Percentiles rank a stretch among this genome's conserved stretches.
phyloP scores from a whole-genome alignment of 352 stramenopile species.

The Globisporangium rhizosaccharum region DNA sequence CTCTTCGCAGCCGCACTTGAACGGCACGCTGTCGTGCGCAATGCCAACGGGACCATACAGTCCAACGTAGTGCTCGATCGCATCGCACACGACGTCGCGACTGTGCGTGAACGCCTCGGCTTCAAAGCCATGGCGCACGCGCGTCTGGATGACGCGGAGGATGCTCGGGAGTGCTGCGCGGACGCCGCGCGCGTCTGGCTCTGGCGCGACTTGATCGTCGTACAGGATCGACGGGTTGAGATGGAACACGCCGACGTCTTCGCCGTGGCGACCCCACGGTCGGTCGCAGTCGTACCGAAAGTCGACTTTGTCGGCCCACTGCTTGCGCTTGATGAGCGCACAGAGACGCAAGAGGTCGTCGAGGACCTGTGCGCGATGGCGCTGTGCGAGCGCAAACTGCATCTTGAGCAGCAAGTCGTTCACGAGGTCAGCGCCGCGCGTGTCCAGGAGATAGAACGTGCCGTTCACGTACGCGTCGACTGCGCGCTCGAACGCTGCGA shows the following conservation, averaged over 20 bases:
- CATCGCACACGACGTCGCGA: slow-evolving; percentile 34
- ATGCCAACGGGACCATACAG: slow-evolving; percentile 60
- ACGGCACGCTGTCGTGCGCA: slow-evolving; percentile 50
- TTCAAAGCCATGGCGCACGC: slow-evolving; percentile 61
- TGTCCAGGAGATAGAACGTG: slow-evolving; percentile 48
- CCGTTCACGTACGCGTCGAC: slow-evolving; percentile 69
- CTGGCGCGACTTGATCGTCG: slow-evolving; percentile 21
- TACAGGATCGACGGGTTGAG: slow-evolving; percentile 44
- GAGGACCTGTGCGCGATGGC: slow-evolving; percentile 43
- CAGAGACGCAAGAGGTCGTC: slow-evolving; percentile 48
- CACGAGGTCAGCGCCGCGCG: slow-evolving; percentile 53
- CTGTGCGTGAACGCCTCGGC: slow-evolving; percentile 49
- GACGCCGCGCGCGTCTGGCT: slow-evolving; percentile 21
- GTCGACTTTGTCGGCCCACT: slow-evolving; percentile 73
- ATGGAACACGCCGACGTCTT: slow-evolving; percentile 45
- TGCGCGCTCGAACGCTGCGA: slow-evolving; percentile 38
- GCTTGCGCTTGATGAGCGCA: slow-evolving; percentile 47
- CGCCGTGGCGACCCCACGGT: slow-evolving; percentile 54
- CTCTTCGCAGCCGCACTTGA: slow-evolving; percentile 69
- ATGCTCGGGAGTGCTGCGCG: slow-evolving; percentile 42
- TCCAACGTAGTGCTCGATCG: slow-evolving; percentile 56
- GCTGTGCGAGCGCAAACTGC: slow-evolving; percentile 50
- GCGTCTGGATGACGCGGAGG: slow-evolving; percentile 52
- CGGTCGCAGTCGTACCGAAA: slow-evolving; percentile 59
- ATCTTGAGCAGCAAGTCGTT: slow-evolving; percentile 41